phyloP scores from a whole-genome alignment of 2,329 filamentous ascomycete species.

The Exophiala aquamarina region DNA sequence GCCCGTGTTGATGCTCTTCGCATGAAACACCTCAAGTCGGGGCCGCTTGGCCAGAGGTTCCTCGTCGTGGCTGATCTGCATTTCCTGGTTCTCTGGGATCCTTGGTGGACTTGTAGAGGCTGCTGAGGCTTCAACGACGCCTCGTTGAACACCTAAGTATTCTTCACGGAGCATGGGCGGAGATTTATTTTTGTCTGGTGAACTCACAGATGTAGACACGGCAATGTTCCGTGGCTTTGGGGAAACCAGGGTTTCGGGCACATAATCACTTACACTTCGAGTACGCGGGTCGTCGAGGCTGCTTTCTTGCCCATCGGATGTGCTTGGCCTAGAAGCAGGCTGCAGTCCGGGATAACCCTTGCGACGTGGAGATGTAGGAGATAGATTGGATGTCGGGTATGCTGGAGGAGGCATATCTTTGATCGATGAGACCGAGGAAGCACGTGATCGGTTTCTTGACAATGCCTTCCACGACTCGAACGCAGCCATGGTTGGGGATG shows the following conservation, averaged over 20 bases:
- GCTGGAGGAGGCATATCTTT: constrained; percentile 27
- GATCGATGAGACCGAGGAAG: constrained; percentile 41
- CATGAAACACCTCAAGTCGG: constrained; percentile 65
- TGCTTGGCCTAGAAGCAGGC: constrained; percentile 24
- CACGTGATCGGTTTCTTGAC: constrained; percentile 43
- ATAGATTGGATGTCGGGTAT: constrained; percentile 13
- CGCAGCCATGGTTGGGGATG: constrained; percentile 71
- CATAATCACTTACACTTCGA: constrained; percentile 85
- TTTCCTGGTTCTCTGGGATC: constrained; percentile 59
- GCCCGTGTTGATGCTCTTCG: constrained; percentile 63
- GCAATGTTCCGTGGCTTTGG: constrained; percentile 70
- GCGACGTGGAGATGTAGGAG: constrained; percentile 31
- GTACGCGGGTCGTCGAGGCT: constrained; percentile 54
- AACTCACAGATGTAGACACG: constrained; percentile 60
- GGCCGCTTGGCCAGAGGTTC: constrained; percentile 24
- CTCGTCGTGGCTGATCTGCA: constrained; percentile 43
- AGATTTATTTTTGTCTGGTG: constrained; percentile 48
- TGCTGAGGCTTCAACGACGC: constrained; percentile 61
- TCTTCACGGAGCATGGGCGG: constrained; percentile 71
- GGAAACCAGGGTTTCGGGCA: constrained; percentile 68
- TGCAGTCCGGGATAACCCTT: constrained; percentile 43
- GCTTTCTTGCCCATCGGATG: constrained; percentile 23
- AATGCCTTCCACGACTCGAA: constrained; percentile 65
- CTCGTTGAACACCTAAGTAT: constrained; percentile 75
- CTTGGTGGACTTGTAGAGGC: constrained; percentile 78